Evolutionary conservation across 2,329 filamentous ascomycete genomes (phyloP).

Genomic region (Aureobasidium sp.): DNA sequence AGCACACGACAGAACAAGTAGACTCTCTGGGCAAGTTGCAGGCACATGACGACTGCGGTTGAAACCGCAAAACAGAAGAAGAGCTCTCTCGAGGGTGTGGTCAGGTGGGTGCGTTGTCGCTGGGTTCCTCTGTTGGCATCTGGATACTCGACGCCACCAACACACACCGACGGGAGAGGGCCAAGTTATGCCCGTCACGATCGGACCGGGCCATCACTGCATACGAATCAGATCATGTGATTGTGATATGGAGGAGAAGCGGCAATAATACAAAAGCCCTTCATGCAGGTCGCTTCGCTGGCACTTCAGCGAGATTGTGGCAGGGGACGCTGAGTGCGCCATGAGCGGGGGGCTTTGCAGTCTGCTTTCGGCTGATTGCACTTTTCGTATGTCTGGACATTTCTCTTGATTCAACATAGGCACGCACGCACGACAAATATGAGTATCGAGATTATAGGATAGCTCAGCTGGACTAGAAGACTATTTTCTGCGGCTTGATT

Average conservation of each 20-base stretch:
- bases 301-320: constrained; percentile 1
- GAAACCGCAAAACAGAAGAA: not conserved
- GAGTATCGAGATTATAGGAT: not conserved
- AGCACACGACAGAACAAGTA: constrained; percentile 4
- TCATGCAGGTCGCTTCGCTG: constrained; percentile 15
- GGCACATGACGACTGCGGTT: constrained; percentile 13
- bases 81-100: not conserved
- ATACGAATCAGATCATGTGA: constrained; percentile 12
- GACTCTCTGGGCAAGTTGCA: not conserved
- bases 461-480: not conserved
- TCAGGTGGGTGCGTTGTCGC: constrained; percentile 15
- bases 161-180: not conserved
- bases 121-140: constrained; percentile 5
- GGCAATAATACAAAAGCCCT: not conserved
- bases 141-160: constrained; percentile 8
- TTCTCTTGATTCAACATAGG: not conserved
- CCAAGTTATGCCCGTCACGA: not conserved
- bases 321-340: not conserved
- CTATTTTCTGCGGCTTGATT: not conserved
- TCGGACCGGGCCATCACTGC: constrained; percentile 10
- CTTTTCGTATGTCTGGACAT: not conserved
- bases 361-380: constrained; percentile 1
- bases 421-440: not conserved
- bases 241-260: not conserved
- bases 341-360: constrained; percentile 2